Evolutionary conservation across 2,329 filamentous ascomycete species (phyloP), one percentile per base, ranked within the genome.

Genomic region (Epichloe hybrida): DNA sequence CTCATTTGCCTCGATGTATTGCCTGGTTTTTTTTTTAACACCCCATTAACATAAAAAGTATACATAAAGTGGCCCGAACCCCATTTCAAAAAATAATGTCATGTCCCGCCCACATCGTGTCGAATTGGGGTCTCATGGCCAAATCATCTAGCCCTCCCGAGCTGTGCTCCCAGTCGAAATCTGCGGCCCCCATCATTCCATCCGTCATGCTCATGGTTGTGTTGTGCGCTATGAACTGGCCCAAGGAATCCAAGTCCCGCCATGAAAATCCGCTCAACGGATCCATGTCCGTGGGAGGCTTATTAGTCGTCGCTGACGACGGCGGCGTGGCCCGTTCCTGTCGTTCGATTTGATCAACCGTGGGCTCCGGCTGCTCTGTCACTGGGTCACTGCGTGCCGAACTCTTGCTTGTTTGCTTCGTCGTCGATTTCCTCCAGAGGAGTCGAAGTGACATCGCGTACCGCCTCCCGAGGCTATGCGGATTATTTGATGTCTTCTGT

Each of bases 381-480:
- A 48, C 47, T 8, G 49, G 47, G 15, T 53, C 51, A 9, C 39
- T 55, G n/a, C 48, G 49, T 2, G 37, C n/a, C 11, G 41, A 34
- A 3, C 42, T 11, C 39, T 51, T 55, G 40, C 35, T 9, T 3
- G 50, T 9, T 31, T 49, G 45, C 31, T 50, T 57, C n/a, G 56
- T 57, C 1, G 60, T 37, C 27, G 60, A 57, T 52, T 64, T 74
- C 34, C 76, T 69, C 80, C 80, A 83, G 2, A 84, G 63, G 15
- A 82, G 68, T 42, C 79, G 74, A 0, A 84, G 67, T 1, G 82
- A 73, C 17, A 76, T 71, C 4, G 80, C 76, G 56, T 83, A 84
- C 13, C 80, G 72, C 17, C 76, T 73, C 1, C 79, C 80, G 20
- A 82, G 74, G 54, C 81, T 76, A 47, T 82, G 77, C 1, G 73